Evolutionary conservation across 176 grass and related monocot genomes (phyloP), one percentile per base, ranked within the genome.

Genomic region (Luzula sylvatica): DNA sequence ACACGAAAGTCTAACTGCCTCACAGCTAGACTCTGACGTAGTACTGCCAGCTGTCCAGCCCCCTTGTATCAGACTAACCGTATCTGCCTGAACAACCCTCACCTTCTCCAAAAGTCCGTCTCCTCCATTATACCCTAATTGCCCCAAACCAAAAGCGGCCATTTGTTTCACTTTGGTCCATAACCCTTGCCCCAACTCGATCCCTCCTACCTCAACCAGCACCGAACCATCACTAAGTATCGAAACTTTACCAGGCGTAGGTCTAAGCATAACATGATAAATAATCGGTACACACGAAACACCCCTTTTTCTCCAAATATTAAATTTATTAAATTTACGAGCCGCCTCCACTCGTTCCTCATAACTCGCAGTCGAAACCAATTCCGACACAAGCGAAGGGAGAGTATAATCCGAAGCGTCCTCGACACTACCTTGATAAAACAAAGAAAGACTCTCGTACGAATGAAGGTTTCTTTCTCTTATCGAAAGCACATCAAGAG

Each of bases 91-190:
- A 86, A 88, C 75, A 45, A 95, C 55, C 35, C 90, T 63, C 51
- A 82, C 65, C 67, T 59, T 88, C 45, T 86, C 73, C 52, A 88
- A 61, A 51, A 95, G 77, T 11, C 66, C 64, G 58, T 81, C 61
- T 65, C 64, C 81, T 73, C 12, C 30, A 72, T 82, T 78, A 76
- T 42, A 20, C 67, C 80, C 87, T 54, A 95, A 45, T 65, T 82
- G 76, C 27, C 90, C 84, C 69, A 95, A 70, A 71, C 68, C 63
- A 62, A 82, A 95, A 9, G 90, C 84, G 32, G 71, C 18, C 80
- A 88, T 85, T 69, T 95, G 90, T 61, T 76, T 95, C 63, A 95
- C 90, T 75, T 95, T 95, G 65, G 90, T 95, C 83, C 80, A 88
- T 54, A 95, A 77, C 12, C 90, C 89, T 70, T 95, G 90, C 4